Base-by-base conservation (phyloP, 306 rosid genomes). In the Crotalaria pallida region DNA sequence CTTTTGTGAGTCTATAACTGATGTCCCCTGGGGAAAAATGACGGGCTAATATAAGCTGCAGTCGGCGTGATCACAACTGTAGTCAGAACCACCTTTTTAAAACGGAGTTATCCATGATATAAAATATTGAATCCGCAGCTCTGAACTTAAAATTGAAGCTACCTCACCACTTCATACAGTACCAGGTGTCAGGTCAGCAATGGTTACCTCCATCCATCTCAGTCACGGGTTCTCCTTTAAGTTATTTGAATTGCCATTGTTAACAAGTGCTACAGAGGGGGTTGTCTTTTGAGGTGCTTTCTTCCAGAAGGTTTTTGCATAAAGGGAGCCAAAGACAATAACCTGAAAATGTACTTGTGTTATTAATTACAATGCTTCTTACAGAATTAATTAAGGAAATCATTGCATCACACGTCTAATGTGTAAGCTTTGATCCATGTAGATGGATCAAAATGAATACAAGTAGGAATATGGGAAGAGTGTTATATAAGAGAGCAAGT, bases 291-390 rank as follows among this genome's bases (percentile, higher is more conserved):
- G 77, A 53, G 96, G 86, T 24, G 79, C 59, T 67, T 81, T 90
- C 75, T 82, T 86, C 79, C 62, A n/a, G 85, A 94, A 87, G 81
- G 83, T 80, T 86, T 86, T 94, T 16, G 82, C 83, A 48, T 94
- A 90, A 10, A 94, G 80, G 72, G 98, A 72, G 51, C 89, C 86
- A 22, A 94, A 90, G 77, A 94, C 97, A 75, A 91, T 65, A 41
- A 87, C 89, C 97, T 94, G 86, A 82, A 61, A 69, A 49, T 58
- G 61, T 26, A 50, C 47, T 19, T 7, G 61, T 13, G 69, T 29
- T 29, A 29, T 29, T 29, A 29, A 29, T 77, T 69, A 70, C 65
- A 66, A 31, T 15, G 58, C 4, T 69, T 74, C 15, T 16, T 47
- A 49, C 31, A 38, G 58, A 23, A 33, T 13, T 11, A 38, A 58